Base-by-base conservation (phyloP, 192 early-diverging fungal genomes). In the Entophlyctis luteolus region DNA sequence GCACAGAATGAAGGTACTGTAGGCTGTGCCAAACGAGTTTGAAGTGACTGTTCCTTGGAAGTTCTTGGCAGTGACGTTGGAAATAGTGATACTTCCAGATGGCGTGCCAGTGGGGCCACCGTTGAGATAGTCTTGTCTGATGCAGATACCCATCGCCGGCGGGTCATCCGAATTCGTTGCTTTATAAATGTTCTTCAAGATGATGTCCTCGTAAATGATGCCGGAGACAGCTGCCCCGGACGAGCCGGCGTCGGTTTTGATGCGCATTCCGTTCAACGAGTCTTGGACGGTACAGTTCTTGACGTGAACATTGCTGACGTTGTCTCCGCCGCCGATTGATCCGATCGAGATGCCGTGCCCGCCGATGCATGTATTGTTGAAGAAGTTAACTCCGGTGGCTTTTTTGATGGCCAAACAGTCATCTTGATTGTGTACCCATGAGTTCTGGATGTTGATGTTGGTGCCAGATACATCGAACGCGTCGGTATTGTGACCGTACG, bases 61-160 rank as follows among this genome's bases (percentile, higher is more conserved):
- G 48, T 31, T 31, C 20, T 2, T 55, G 12, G 57, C 10, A 0
- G 1, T 77, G 29, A 83, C 63, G 49, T 68, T 70, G 6, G 72
- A 65, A 63, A 83, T 83, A 8, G 67, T 62, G 4, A 77, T 42
- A 60, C 60, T 75, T 47, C 67, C 67, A 16, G 62, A 68, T 5
- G 67, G 72, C 16, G 59, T 72, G 36, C 72, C n/a, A n/a, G n/a
- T n/a, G n/a, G n/a, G n/a, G n/a, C n/a, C n/a, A n/a, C n/a, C n/a
- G n/a, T n/a, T n/a, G 67, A 38, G 78, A 55, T 78, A 83, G 50
- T 83, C 75, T 22, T 83, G 81, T 23, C 73, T 55, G 36, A 78
- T 83, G 31, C 72, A 52, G 45, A 83, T 66, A 10, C 75, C 72
- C 32, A 68, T 74, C n/a, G n/a, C n/a, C n/a, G n/a, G n/a, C n/a